Conservation (phyloP, 2,329 filamentous ascomycete genomes). For the Dothistroma pini region DNA sequence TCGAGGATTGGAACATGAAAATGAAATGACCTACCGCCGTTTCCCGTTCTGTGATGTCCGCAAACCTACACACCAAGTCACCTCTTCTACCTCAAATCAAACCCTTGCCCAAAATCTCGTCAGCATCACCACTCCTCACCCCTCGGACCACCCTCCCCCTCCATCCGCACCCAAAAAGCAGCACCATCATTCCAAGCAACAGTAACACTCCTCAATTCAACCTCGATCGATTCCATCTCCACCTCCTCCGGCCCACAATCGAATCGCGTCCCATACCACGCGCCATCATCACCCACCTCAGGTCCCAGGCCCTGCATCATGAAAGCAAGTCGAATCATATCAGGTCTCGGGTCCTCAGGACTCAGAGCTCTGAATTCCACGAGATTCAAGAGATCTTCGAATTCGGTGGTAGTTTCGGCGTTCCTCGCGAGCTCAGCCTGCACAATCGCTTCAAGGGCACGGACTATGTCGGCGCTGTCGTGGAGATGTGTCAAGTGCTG, state of each 20-base stretch:
- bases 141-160: not conserved
- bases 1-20: too few species aligned
- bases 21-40: too few species aligned
- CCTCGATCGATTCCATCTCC: not conserved
- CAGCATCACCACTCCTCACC: not conserved
- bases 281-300: not conserved
- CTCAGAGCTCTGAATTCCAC: not conserved
- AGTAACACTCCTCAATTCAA: not conserved
- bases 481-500: not conserved
- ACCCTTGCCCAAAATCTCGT: not conserved
- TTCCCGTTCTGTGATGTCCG: too few species aligned
- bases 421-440: not conserved
- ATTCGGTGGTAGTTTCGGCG: not conserved
- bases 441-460: not conserved
- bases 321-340: not conserved
- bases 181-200: not conserved
- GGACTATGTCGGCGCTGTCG: not conserved
- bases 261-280: not conserved
- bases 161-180: not conserved
- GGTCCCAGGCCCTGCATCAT: not conserved
- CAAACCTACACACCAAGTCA: not conserved
- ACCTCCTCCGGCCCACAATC: not conserved
- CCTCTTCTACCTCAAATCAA: not conserved
- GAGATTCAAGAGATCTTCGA: not conserved
- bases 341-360: not conserved